Conservation (phyloP, 2,329 filamentous ascomycete species). For the Trichoderma sp. region DNA sequence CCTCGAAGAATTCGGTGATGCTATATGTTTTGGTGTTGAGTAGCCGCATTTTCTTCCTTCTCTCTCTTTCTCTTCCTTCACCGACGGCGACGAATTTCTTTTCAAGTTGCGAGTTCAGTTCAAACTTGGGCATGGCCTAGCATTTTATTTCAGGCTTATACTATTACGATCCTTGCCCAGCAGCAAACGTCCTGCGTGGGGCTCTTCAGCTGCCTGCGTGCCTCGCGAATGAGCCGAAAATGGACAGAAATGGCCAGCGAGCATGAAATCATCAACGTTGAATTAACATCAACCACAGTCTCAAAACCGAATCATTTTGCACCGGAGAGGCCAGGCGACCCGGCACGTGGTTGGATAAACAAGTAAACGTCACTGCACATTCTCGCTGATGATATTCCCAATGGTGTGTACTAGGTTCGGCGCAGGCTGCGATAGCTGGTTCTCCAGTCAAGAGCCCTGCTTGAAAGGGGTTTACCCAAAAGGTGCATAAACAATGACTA, state of each 20-base stretch:
- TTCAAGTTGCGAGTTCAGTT: not conserved
- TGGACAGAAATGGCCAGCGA: not conserved
- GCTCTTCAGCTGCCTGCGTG: not conserved
- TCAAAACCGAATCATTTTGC: not conserved
- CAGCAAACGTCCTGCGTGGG: not conserved
- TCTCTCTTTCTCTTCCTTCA: no score
- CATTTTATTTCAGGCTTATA: not conserved
- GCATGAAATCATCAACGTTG: not conserved
- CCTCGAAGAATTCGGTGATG: not conserved
- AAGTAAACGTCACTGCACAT: not conserved
- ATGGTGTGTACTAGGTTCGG: not conserved
- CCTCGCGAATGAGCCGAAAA: not conserved
- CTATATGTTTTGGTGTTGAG: conserved; percentile 1
- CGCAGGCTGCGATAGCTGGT: not conserved
- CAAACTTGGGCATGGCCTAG: not conserved
- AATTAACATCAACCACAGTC: not conserved
- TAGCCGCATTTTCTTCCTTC: conserved; percentile 16
- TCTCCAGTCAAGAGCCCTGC: not conserved
- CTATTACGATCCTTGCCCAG: not conserved
- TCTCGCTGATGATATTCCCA: not conserved
- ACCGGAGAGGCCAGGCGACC: not conserved
- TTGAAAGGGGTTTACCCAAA: not conserved
- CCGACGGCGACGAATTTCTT: not conserved
- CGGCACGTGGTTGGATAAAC: not conserved
- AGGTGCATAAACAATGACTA: no score